A percentile compares a stretch with the other conserved stretches of the same genome.
These are phyloP conservation scores for Saccharomycopsis crataegensis DNA, from an alignment of 1,139 yeast species.

Conservation along the genomic window DNA sequence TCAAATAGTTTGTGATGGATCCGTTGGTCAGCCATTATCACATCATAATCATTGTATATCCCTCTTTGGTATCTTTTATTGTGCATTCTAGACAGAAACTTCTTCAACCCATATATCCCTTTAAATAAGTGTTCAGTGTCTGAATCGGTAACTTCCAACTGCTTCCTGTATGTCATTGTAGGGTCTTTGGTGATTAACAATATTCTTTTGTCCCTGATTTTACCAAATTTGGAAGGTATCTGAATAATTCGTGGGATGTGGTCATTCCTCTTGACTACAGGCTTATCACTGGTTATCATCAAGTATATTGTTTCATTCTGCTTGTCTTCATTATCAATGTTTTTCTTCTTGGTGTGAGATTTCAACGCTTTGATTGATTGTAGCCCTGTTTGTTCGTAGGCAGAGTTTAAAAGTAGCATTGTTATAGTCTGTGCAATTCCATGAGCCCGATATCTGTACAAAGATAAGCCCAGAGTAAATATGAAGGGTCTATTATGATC, in stretches of 20 bases:
- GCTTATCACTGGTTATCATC: constrained; percentile 46
- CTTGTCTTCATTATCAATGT: background rate
- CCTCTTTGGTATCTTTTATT: constrained; percentile 36
- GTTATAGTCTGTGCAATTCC: no score
- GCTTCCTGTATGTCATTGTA: constrained; percentile 43
- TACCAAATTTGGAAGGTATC: constrained; percentile 43
- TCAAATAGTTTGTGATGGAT: constrained; percentile 52
- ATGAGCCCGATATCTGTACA: no score
- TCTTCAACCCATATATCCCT: constrained; percentile 50
- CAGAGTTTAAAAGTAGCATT: background rate
- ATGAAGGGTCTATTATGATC: no score
- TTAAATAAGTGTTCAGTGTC: constrained; percentile 53
- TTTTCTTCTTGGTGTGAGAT: background rate
- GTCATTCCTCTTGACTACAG: constrained; percentile 44
- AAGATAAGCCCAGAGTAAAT: no score
- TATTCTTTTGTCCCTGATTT: constrained; percentile 41
- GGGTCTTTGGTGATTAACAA: constrained; percentile 66
- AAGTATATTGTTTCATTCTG: constrained; percentile 31
- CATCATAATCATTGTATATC: constrained; percentile 54
- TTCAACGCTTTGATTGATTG: constrained; percentile 7
- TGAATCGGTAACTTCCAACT: constrained; percentile 39
- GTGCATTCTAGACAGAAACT: constrained; percentile 35
- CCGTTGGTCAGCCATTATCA: constrained; percentile 60
- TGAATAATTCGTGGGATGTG: constrained; percentile 62
- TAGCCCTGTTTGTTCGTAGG: background rate